Evolutionary conservation across 176 grass and related monocot species (phyloP).

Genomic region (Paspalum vaginatum): DNA sequence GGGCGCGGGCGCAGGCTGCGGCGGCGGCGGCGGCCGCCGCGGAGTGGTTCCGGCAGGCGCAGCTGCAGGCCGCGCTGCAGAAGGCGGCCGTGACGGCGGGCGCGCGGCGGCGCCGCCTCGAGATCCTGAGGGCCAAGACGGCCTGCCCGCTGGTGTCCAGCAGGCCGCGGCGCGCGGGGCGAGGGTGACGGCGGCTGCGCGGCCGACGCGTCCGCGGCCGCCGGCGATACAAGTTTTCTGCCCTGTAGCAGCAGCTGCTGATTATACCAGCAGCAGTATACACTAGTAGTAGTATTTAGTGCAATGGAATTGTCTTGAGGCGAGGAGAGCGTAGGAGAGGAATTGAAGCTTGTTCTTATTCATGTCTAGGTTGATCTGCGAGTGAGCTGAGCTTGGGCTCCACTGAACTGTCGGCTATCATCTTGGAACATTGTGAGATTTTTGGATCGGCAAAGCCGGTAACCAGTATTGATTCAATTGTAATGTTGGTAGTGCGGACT

Average conservation of each 20-base stretch:
- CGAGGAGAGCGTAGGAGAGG: too few species aligned
- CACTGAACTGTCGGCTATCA: not conserved
- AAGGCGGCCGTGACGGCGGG: slow-evolving; percentile 38
- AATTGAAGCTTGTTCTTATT: too few species aligned
- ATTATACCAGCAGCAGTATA: not conserved
- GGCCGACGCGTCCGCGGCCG: too few species aligned
- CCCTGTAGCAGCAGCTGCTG: not conserved
- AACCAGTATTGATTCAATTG: not conserved
- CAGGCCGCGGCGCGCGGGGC: slow-evolving; percentile 36
- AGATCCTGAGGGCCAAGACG: slow-evolving; percentile 39
- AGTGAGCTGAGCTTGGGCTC: too few species aligned
- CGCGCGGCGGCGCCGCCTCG: slow-evolving; percentile 41
- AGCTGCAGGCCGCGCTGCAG: not conserved
- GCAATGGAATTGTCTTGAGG: too few species aligned
- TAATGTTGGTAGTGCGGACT: too few species aligned
- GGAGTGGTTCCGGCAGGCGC: not conserved
- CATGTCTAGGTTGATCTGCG: not conserved
- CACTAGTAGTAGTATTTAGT: not conserved
- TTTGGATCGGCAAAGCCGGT: not conserved
- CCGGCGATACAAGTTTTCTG: too few species aligned
- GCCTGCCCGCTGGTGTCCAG: not conserved
- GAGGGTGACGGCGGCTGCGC: not conserved
- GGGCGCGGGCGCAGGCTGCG: not conserved
- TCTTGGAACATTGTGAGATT: slow-evolving; percentile 1
- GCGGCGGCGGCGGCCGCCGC: not conserved